Evolutionary conservation across 73 alveolate genomes (phyloP).

Genomic region (Tetrahymena elliotti): DNA sequence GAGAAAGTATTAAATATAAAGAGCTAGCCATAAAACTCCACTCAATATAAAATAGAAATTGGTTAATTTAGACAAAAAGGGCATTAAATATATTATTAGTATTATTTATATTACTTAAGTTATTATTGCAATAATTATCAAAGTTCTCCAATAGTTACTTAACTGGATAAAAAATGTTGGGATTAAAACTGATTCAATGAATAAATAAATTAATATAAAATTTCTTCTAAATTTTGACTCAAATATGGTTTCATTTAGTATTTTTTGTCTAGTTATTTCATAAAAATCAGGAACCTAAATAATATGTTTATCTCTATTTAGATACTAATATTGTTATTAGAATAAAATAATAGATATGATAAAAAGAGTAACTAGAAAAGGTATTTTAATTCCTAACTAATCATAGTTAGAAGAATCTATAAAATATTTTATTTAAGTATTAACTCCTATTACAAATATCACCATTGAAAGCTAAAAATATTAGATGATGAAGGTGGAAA

Average conservation of each 20-base stretch:
- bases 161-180: neutral
- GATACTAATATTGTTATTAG: neutral
- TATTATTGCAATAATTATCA: neutral
- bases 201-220: too few species aligned
- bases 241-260: neutral
- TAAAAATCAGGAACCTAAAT: too few species aligned
- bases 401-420: neutral
- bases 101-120: too few species aligned
- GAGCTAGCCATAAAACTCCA: neutral
- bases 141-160: neutral
- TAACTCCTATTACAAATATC: neutral
- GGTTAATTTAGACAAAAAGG: neutral
- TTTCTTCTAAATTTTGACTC: neutral
- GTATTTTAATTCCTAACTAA: neutral
- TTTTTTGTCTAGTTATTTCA: neutral
- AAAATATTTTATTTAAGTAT: neutral
- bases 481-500: neutral
- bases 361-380: neutral
- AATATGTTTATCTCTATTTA: too few species aligned
- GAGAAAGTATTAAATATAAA: neutral
- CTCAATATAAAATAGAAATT: too few species aligned
- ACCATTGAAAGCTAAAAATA: neutral
- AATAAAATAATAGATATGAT: neutral
- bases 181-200: neutral
- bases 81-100: neutral